A percentile compares a stretch with the other conserved stretches of the same genome.
Conservation (phyloP, 75 land plant genomes). For the Pinus taeda region DNA sequence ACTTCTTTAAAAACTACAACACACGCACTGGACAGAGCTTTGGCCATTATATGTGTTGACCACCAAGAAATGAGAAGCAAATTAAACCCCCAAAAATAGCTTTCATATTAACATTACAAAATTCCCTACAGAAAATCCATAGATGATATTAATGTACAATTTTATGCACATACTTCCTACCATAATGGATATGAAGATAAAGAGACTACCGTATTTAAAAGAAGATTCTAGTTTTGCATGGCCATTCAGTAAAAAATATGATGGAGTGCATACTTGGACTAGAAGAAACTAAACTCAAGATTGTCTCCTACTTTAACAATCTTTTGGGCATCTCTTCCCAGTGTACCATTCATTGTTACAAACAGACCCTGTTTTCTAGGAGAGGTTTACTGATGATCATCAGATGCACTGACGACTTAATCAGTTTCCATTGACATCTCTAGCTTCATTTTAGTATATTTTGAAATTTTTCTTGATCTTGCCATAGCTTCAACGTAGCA, state of each 20-base stretch:
- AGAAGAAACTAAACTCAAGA: not conserved
- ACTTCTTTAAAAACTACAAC: too few species aligned
- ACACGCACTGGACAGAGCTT: not conserved
- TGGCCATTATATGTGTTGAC: not conserved
- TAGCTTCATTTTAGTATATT: not conserved
- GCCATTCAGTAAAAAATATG: not conserved
- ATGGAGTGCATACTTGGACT: not conserved
- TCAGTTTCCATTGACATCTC: not conserved
- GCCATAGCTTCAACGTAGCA: not conserved
- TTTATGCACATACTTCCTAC: not conserved
- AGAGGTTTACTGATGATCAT: not conserved
- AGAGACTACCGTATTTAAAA: not conserved
- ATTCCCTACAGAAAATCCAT: not conserved
- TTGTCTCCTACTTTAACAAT: not conserved
- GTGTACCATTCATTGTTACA: not conserved
- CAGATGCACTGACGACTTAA: not conserved
- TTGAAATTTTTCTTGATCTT: not conserved
- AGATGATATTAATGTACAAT: not conserved
- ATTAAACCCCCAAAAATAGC: not conserved
- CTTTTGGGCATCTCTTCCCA: not conserved
- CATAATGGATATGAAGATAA: not conserved
- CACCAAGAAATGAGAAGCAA: not conserved
- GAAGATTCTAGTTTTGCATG: not conserved
- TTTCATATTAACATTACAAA: not conserved
- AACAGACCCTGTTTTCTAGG: not conserved